Base-by-base conservation (phyloP, 768 basidiomycete genomes). In the Leccinellum albellum region DNA sequence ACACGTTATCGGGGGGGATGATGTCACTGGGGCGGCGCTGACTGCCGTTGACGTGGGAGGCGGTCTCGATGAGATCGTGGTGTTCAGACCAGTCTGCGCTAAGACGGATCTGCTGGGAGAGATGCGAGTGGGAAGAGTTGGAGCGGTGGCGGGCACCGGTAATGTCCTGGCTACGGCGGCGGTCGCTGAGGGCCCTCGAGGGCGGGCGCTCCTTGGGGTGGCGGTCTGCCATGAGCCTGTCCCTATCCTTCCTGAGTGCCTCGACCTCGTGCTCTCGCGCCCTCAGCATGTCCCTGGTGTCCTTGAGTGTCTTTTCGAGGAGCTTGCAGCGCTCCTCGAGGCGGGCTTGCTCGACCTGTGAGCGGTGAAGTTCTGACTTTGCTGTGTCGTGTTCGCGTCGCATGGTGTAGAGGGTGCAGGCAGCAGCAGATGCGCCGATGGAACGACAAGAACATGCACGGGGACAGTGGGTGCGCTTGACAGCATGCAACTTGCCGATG, bases 261-360 rank as follows among this genome's bases (percentile, higher is more conserved):
- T 86, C 84, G 48, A 87, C 70, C 73, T 89, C 87, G 47, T 73
- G 64, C 58, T 89, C 88, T 58, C 82, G 79, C 1, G 75, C 60
- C 56, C 78, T 79, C 61, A 89, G 69, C 49, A 82, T 61, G 13
- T 88, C 86, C 50, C 81, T 77, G 49, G 85, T 82, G 62, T 89
- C 87, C 63, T 77, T 81, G 56, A 90, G 73, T 17, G 83, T 78
- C 63, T 75, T 80, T 64, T 90, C 88, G 50, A 89, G 76, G 66
- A 77, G 69, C 68, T 76, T 81, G 71, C 82, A 86, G 15, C 82
- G 79, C 60, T 89, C 88, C 53, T 86, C 79, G 32, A 86, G 73
- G 48, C 79, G 81, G 28, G 78, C 70, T 21, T 82, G 75, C 50
- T 87, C 83, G 54, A 75, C 71, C 59, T 79, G 79, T 13, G 82